These are phyloP conservation scores for Tanacetum coccineum DNA, from an alignment of 129 eudicot genomes.

Conservation along the genomic window DNA sequence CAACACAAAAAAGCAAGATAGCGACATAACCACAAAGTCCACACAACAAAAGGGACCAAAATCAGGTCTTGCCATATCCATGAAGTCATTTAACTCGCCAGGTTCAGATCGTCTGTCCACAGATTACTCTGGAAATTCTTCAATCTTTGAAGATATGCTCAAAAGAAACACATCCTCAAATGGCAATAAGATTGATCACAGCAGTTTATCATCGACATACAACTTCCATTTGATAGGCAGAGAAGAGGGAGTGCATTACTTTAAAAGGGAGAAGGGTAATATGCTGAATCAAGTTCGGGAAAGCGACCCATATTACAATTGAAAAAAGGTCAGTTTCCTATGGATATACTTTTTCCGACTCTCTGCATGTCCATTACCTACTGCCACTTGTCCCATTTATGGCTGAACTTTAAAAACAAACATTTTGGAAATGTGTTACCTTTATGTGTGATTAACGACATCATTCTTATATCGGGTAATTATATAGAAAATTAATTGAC, in stretches of 20 bases:
- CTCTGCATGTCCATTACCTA: neutral
- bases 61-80: constrained; percentile 27
- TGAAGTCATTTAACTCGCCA: constrained; percentile 34
- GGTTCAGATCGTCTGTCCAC: constrained; percentile 36
- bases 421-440: neutral
- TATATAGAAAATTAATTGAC: no score
- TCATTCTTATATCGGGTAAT: neutral
- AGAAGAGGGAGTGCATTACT: constrained; percentile 34
- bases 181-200: constrained; percentile 29
- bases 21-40: constrained; percentile 23
- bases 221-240: constrained; percentile 30
- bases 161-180: constrained; percentile 29
- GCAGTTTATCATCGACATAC: constrained; percentile 36
- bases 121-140: constrained; percentile 25
- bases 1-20: constrained; percentile 49
- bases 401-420: neutral
- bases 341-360: no score
- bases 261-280: constrained; percentile 36
- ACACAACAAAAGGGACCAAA: constrained; percentile 30
- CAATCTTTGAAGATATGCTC: constrained; percentile 30
- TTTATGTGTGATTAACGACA: neutral
- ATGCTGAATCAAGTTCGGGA: constrained; percentile 33
- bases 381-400: neutral
- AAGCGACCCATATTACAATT: constrained; percentile 33
- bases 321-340: constrained; percentile 15